Evolutionary conservation across 176 grass and related monocot species (phyloP), one percentile per base, ranked within the genome.

Genomic region (Typha latifolia): DNA sequence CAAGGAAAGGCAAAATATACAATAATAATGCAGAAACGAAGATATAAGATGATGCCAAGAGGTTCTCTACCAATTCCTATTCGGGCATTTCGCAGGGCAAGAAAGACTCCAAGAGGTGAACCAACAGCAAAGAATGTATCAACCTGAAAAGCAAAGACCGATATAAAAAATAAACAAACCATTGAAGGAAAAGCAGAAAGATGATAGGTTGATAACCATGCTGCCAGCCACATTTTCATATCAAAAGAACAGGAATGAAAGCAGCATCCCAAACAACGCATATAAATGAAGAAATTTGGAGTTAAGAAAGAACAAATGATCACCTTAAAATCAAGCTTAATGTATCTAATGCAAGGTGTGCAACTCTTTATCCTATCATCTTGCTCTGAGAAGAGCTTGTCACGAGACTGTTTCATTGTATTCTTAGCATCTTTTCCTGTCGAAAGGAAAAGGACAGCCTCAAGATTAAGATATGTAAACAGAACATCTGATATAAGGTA

Each of bases 41-140:
- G 16, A 22, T 22, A 59, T 12, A 16, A 19, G 53, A 19, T 59
- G 16, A 18, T 59, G 5, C 16, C 4, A 19, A 59, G 18, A 59
- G 32, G 23, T 82, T 76, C 22, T 43, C 84, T 92, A 97, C 94
- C 94, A 71, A 90, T 86, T 70, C 94, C 94, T 76, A 97, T 87
- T 37, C 89, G 85, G 10, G 92, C 71, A 82, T 97, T 92, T 75
- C 94, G 80, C 23, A 92, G 64, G 12, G 89, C 84, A 62, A 97
- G 82, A 78, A 97, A 97, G 8, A 97, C 85, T 78, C 94, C 94
- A 61, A 92, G 80, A 71, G 94, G 94, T 73, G 94, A 92, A 79
- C 94, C 94, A 72, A 50, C 94, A 76, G 94, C 94, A 83, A 81
- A 97, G 72, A 97, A 92, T 49, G 94, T 97, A 78, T 97, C 89